Evolutionary conservation across 129 eudicot species (phyloP).

Genomic region (Dittrichia graveolens): DNA sequence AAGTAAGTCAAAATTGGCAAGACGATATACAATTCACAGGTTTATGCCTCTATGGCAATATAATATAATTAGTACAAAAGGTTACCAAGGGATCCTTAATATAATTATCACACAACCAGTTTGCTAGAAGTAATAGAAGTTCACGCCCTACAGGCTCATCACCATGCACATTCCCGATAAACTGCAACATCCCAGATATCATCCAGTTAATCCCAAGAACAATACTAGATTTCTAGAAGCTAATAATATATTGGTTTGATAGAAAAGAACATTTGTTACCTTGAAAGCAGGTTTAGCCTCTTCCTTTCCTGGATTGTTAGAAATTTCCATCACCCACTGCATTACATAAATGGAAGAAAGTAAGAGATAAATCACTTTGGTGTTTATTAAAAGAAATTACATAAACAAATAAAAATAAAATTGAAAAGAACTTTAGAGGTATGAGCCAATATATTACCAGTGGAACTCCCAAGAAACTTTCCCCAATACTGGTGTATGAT

Average conservation of each 20-base stretch:
- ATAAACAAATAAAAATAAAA: too few species aligned
- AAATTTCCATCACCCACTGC: slow-evolving; percentile 90
- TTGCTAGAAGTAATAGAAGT: slow-evolving; percentile 79
- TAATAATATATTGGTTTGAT: neutral
- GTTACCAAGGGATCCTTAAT: slow-evolving; percentile 87
- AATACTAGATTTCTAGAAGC: neutral
- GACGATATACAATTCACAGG: slow-evolving; percentile 13
- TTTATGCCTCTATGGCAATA: neutral
- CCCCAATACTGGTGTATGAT: slow-evolving; percentile 72
- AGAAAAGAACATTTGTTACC: slow-evolving; percentile 38
- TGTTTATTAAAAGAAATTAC: neutral
- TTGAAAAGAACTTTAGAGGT: slow-evolving; percentile 7
- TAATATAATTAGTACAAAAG: slow-evolving; percentile 18
- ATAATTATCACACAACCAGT: slow-evolving; percentile 93
- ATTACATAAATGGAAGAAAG: slow-evolving; percentile 22
- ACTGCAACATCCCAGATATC: slow-evolving; percentile 52
- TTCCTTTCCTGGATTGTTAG: slow-evolving; percentile 77
- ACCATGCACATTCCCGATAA: slow-evolving; percentile 95
- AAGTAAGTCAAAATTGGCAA: slow-evolving; percentile 18
- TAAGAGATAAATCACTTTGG: slow-evolving; percentile 9
- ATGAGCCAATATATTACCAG: slow-evolving; percentile 55
- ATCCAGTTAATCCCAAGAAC: slow-evolving; percentile 28
- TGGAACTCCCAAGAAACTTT: slow-evolving; percentile 83
- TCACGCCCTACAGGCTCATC: slow-evolving; percentile 99
- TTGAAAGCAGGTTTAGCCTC: slow-evolving; percentile 98